Evolutionary conservation across 495 filamentous ascomycete genomes (phyloP), one percentile per base, ranked within the genome.

Genomic region (Penicillium diatomitis): DNA sequence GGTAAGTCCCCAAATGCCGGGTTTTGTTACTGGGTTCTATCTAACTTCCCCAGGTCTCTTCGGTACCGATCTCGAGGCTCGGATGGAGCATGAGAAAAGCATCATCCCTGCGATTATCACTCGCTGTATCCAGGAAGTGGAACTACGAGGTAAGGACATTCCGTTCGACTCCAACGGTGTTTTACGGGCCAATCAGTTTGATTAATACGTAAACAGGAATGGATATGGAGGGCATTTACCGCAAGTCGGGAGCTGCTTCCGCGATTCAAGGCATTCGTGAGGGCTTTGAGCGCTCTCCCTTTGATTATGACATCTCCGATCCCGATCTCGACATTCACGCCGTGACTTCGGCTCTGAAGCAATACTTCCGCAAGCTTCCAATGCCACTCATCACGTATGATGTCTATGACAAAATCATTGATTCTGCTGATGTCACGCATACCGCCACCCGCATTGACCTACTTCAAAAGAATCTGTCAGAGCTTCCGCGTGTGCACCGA

Each of bases 141-240:
- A 97, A 67, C 67, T 92, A 27, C 84, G 94, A 66, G 81, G 80
- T 80, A 44, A 20, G 41, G 8, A 6, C 34, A 63, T 46, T 72
- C 57, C 38, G 36, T 8, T 10, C 20, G 20, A 20, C 20, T 20
- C 20, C 20, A 20, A 20, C 20, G 20, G 20, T 35, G 31, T 30
- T 38, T 20, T 10, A 0, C 20, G 28, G 8, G 12, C 27, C 10
- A 7, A 12, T 27, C 8, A 30, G 34, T 50, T 39, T 41, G 49
- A 41, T 31, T 47, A 50, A 42, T 52, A 10, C 36, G 35, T 20
- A 55, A 48, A n/a, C 47, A 82, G 92, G 92, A 38, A 96, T 99
- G 90, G 90, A 97, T 60, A 79, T 94, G 62, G 91, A 97, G 69
- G 94, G 94, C 44, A 95, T 99, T 54, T 99, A 99, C 72, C 83